Base-by-base conservation (phyloP, 2,329 filamentous ascomycete species). In the Venturia pyrina region DNA sequence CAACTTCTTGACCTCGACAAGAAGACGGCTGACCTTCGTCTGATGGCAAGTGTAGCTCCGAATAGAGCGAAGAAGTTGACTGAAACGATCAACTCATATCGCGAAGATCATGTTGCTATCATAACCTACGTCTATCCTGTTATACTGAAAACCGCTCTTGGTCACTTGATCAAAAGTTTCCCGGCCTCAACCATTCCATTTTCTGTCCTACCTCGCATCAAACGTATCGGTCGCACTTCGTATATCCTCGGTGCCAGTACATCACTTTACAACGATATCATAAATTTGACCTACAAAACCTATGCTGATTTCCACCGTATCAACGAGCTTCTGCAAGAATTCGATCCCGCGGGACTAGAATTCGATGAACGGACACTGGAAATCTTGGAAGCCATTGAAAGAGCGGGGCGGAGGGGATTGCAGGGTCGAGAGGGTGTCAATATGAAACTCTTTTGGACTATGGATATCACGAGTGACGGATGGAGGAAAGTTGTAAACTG, bases 201-300 rank as follows among this genome's bases (percentile, higher is more conserved):
- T 57, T 80, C 81, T 57, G 75, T 92, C 34, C 78, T 93, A 0
- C 88, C 89, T 0, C 82, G 83, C 8, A 78, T 92, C 70, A 89
- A 89, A 72, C 79, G 82, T 57, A 79, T 90, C 0, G 89, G 89
- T 1, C 81, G 89, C 1, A 83, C 85, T 0, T 88, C 88, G 0
- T 90, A 88, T 71, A 86, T 90, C 7, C 81, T 93, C 0, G 89
- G 89, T 61, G 87, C 85, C 6, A 87, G 86, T 21, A 89, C 88
- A 0, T 78, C 82, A 0, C 84, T 93, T 53, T 93, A 90, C 78
- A 87, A 89, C 72, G 80, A 85, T 62, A 80, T 91, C 43, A 79
- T 90, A 32, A 75, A 79, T 17, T 81, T 87, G 28, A 79, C 85
- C 65, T 90, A 87, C 85, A 74, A 77, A 43, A 82, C 84, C 13